A percentile compares a stretch with the other conserved stretches of the same genome.
Evolutionary conservation across 2,329 filamentous ascomycete species (phyloP).

Genomic region (Dothideomycetes sp.): DNA sequence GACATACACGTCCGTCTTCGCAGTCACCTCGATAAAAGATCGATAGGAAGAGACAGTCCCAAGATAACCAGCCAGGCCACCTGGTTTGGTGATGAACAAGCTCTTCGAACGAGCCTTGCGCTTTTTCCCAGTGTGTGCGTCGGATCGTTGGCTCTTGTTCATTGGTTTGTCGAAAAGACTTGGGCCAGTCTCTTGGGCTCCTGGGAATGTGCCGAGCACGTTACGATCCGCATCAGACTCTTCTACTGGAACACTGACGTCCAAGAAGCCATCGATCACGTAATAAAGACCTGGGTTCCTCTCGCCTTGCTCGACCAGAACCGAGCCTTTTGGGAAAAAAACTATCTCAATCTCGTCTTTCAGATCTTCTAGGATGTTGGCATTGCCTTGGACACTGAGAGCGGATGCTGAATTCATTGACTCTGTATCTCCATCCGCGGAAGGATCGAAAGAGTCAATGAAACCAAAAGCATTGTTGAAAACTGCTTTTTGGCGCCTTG

Average conservation of each 20-base stretch:
- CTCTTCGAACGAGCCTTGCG: slow-evolving; percentile 52
- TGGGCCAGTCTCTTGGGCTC: slow-evolving; percentile 13
- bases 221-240: slow-evolving; percentile 41
- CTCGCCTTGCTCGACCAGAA: slow-evolving; percentile 92
- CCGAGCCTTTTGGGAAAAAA: slow-evolving; percentile 87
- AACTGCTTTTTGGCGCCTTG: slow-evolving; percentile 64
- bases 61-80: slow-evolving; percentile 86
- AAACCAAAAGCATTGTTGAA: slow-evolving; percentile 86
- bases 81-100: slow-evolving; percentile 85
- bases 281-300: slow-evolving; percentile 96
- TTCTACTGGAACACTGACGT: slow-evolving; percentile 73
- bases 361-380: slow-evolving; percentile 67
- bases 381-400: slow-evolving; percentile 44
- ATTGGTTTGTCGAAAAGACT: slow-evolving; percentile 7
- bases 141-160: slow-evolving; percentile 9
- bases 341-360: slow-evolving; percentile 93
- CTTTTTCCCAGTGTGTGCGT: slow-evolving; percentile 24
- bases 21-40: slow-evolving; percentile 92
- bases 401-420: slow-evolving; percentile 50
- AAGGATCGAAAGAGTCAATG: slow-evolving; percentile 72
- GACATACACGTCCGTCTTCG: slow-evolving; percentile 97
- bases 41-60: slow-evolving; percentile 90
- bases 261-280: slow-evolving; percentile 91
- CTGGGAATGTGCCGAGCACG: slow-evolving; percentile 30
- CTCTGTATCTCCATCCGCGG: slow-evolving; percentile 73